Base-by-base conservation (phyloP, 257 asterid species). In the Solanum sitiens region DNA sequence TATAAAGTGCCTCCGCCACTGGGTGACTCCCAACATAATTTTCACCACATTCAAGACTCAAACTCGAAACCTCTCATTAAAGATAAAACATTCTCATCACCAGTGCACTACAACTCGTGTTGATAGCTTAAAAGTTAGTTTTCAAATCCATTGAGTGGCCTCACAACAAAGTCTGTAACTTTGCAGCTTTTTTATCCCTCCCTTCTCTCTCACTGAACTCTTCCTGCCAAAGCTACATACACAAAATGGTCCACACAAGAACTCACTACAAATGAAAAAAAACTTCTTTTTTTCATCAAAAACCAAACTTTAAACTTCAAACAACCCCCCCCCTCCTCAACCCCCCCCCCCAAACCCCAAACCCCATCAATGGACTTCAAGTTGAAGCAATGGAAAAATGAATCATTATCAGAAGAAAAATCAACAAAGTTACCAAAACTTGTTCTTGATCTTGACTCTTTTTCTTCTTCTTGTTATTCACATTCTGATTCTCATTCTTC, bases 331-430 rank as follows among this genome's bases (percentile, higher is more conserved):
- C 4, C 68, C 18, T 3, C 8, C 3, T n/a, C n/a, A n/a, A n/a
- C 20, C 8, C 8, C 14, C 68, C 4, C 68, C 18, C 7, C 8
- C 3, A 6, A 50, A 10, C 71, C 16, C 12, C 14, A 35, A 6
- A 11, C 23, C 75, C 39, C 11, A 30, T 5, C 37, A 70, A 96
- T 96, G 99, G 98, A 95, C 90, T 94, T 95, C 88, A 90, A 92
- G 88, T 89, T 91, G 94, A 95, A 94, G 92, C 96, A 94, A 92
- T 94, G 98, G 98, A 91, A 94, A 91, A 91, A 91, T 40, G 88
- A 76, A 20, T 87, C 89, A 90, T 88, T 79, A 90, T 89, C 84
- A 71, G 44, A 0, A 47, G 42, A 18, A 50, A 18, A 25, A 13
- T 7, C 37, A 39, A 8, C 59, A 37, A 76, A 94, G 90, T 90